These are phyloP conservation scores for Kwoniella heveanensis DNA, from an alignment of 768 basidiomycete species.

Conservation along the genomic window DNA sequence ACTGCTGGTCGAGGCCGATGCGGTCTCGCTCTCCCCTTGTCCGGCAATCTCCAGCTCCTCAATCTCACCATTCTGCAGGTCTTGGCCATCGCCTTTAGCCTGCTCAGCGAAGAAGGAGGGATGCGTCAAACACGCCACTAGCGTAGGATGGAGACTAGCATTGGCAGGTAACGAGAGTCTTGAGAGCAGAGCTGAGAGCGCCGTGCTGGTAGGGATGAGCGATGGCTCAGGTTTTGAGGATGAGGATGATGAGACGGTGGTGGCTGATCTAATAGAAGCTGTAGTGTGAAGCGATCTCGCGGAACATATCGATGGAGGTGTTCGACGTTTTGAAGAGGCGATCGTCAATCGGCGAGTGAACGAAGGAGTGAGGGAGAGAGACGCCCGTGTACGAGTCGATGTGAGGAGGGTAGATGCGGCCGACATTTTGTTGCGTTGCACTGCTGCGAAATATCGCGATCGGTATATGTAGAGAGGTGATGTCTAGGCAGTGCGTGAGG, in stretches of 20 bases:
- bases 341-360: conserved; percentile 26
- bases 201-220: conserved; percentile 32
- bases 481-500: too few relatives aligned
- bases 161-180: conserved; percentile 42
- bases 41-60: conserved; percentile 5
- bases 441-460: too few relatives aligned
- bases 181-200: conserved; percentile 49
- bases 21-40: not conserved
- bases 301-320: not conserved
- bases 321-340: conserved; percentile 17
- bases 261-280: conserved; percentile 1
- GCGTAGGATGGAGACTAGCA: conserved; percentile 30
- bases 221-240: conserved; percentile 10
- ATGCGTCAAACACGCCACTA: conserved; percentile 50
- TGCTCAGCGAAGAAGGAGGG: conserved; percentile 37
- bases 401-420: not conserved
- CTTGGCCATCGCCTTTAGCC: not conserved
- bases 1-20: not conserved
- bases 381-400: conserved; percentile 8
- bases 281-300: conserved; percentile 6
- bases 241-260: not conserved
- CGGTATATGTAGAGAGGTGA: too few relatives aligned
- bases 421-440: conserved; percentile 1
- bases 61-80: not conserved
- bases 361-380: conserved; percentile 21